Conservation (phyloP, 2,329 filamentous ascomycete genomes). For the Verticillium nubilum region DNA sequence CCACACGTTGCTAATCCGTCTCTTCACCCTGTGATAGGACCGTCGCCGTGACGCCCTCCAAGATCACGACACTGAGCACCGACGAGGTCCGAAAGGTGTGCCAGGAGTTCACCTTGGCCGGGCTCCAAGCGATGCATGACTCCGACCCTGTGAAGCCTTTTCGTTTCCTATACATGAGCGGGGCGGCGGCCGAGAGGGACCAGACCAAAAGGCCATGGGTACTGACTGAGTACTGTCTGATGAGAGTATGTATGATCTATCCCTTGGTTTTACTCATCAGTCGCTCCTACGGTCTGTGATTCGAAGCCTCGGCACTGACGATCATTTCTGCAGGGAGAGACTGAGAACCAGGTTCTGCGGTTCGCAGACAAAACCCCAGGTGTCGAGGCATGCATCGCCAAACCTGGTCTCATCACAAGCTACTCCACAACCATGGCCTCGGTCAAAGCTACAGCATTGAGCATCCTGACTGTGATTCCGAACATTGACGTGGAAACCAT, state of each 20-base stretch:
- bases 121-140: conserved; percentile 9
- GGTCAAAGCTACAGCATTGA: conserved; percentile 11
- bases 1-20: no score
- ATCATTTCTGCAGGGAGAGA: conserved; percentile 4
- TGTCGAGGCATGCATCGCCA: conserved; percentile 33
- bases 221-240: conserved; percentile 32
- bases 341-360: conserved; percentile 35
- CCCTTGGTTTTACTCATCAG: not conserved
- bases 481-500: conserved; percentile 29
- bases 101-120: no score
- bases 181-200: conserved; percentile 35
- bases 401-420: conserved; percentile 34
- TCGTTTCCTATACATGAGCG: conserved; percentile 42
- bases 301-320: not conserved
- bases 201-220: conserved; percentile 32
- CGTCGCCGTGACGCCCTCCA: conserved; percentile 19
- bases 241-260: conserved; percentile 47
- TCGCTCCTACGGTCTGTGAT: not conserved
- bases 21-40: conserved; percentile 14
- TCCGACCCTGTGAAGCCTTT: conserved; percentile 22
- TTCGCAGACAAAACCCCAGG: conserved; percentile 31
- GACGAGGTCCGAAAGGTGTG: conserved; percentile 25
- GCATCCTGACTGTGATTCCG: conserved; percentile 21
- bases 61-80: conserved; percentile 18
- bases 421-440: conserved; percentile 8